phyloP scores from a whole-genome alignment of 2,329 filamentous ascomycete species.

The Stemphylium beticola region DNA sequence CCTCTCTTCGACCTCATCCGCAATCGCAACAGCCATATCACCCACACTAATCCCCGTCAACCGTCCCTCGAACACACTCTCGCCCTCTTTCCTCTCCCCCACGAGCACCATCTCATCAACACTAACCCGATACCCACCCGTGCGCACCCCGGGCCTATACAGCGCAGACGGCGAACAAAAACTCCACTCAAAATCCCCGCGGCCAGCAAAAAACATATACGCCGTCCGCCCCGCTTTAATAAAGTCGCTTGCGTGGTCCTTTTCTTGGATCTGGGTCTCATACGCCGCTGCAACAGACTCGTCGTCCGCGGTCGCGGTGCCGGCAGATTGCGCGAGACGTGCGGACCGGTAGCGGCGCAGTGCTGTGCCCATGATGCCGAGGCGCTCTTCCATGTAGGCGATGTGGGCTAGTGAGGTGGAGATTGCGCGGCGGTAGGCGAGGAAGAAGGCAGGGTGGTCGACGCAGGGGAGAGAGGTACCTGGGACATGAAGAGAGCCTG shows the following conservation, averaged over 20 bases:
- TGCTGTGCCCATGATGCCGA: slow-evolving; percentile 37
- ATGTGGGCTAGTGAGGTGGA: slow-evolving; percentile 44
- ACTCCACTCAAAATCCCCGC: slow-evolving; percentile 41
- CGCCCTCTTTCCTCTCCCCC: slow-evolving; percentile 29
- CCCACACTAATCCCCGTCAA: slow-evolving; percentile 43
- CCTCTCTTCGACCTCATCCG: slow-evolving; percentile 41
- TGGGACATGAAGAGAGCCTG: slow-evolving; percentile 41
- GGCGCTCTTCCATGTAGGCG: slow-evolving; percentile 44
- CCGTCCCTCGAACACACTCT: slow-evolving; percentile 38
- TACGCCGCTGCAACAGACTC: slow-evolving; percentile 26
- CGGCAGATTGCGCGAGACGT: slow-evolving; percentile 26
- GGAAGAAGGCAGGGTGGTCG: slow-evolving; percentile 44
- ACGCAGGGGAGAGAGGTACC: slow-evolving; percentile 28
- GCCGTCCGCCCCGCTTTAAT: slow-evolving; percentile 44
- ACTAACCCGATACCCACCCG: slow-evolving; percentile 41
- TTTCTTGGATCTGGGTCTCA: slow-evolving; percentile 28
- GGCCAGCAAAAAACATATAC: slow-evolving; percentile 48
- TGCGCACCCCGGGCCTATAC: slow-evolving; percentile 43
- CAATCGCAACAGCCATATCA: slow-evolving; percentile 46
- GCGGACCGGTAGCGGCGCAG: slow-evolving; percentile 37
- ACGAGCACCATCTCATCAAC: slow-evolving; percentile 41
- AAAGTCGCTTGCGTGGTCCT: slow-evolving; percentile 38
- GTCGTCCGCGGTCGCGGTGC: slow-evolving; percentile 23
- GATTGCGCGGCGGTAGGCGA: slow-evolving; percentile 44
- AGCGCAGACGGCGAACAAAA: slow-evolving; percentile 44